A percentile compares a stretch with the other conserved stretches of the same genome.
Evolutionary conservation across 805 yeast genomes (phyloP).

Genomic region (Pichia occidentalis): DNA sequence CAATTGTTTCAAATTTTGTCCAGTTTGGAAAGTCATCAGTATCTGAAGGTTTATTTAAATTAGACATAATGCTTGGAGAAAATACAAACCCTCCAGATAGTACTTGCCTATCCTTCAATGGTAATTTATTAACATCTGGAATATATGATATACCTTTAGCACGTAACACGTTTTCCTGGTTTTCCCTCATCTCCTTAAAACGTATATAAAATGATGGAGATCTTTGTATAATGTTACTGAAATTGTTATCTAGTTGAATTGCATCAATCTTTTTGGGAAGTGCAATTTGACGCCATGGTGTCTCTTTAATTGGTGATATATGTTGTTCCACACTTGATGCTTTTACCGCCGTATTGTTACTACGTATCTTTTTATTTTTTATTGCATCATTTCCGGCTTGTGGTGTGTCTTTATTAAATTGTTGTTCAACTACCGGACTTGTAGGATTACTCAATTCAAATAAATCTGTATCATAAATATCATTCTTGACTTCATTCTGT

Average conservation of each 20-base stretch:
- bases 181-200: constrained; percentile 13
- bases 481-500: background rate
- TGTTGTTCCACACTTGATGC: background rate
- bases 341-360: too few relatives aligned
- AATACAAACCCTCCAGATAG: constrained; percentile 14
- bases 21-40: constrained; percentile 7
- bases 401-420: background rate
- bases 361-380: too few relatives aligned
- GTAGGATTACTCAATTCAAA: constrained; percentile 8
- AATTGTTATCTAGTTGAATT: background rate
- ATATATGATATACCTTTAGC: constrained; percentile 21
- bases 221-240: constrained; percentile 1
- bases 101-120: constrained; percentile 4
- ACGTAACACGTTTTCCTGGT: constrained; percentile 19
- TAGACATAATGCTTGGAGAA: constrained; percentile 22
- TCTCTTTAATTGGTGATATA: background rate
- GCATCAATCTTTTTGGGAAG: background rate
- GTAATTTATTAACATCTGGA: constrained; percentile 12
- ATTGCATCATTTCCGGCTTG: background rate
- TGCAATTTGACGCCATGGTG: background rate
- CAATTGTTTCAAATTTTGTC: too few relatives aligned
- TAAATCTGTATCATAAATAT: constrained; percentile 10
- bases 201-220: constrained; percentile 17
- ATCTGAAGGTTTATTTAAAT: constrained; percentile 8
- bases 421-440: background rate